Percentiles rank a stretch among this genome's conserved stretches.
Conservation (phyloP, 176 grass and related monocot genomes). For the Pontederia crassipes region DNA sequence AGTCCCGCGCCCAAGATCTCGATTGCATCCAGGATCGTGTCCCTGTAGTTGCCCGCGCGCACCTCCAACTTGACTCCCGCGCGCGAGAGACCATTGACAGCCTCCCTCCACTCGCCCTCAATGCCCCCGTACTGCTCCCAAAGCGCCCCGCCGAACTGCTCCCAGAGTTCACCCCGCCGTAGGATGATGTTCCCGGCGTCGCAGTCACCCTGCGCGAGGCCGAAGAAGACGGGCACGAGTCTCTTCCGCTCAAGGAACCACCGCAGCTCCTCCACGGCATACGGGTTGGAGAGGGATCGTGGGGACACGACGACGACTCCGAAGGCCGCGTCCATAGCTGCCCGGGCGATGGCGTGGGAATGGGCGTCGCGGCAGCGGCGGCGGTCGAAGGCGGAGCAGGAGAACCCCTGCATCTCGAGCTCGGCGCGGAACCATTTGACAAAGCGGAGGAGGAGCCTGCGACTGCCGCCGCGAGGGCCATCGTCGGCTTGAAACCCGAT, state of each 20-base stretch:
- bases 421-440: conserved; percentile 50
- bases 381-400: conserved; percentile 25
- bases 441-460: conserved; percentile 3
- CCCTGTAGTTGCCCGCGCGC: conserved; percentile 16
- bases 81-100: conserved; percentile 17
- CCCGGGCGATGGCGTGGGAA: conserved; percentile 6
- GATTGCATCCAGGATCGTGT: conserved; percentile 30
- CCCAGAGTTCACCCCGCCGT: conserved; percentile 38
- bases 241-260: conserved; percentile 23
- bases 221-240: conserved; percentile 39
- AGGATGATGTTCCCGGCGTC: conserved; percentile 18
- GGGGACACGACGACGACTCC: conserved; percentile 35
- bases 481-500: conserved; percentile 27
- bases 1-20: conserved; percentile 26
- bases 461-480: conserved; percentile 25
- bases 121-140: conserved; percentile 30
- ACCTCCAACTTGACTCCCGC: conserved; percentile 21
- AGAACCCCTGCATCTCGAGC: conserved; percentile 42
- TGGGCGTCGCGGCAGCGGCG: conserved; percentile 15
- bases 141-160: conserved; percentile 23
- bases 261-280: conserved; percentile 42
- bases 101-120: conserved; percentile 31
- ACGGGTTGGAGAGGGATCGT: conserved; percentile 26
- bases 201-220: conserved; percentile 22
- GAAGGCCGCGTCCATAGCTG: conserved; percentile 25